Conservation (phyloP, 495 filamentous ascomycete genomes). For the Neurospora discreta region DNA sequence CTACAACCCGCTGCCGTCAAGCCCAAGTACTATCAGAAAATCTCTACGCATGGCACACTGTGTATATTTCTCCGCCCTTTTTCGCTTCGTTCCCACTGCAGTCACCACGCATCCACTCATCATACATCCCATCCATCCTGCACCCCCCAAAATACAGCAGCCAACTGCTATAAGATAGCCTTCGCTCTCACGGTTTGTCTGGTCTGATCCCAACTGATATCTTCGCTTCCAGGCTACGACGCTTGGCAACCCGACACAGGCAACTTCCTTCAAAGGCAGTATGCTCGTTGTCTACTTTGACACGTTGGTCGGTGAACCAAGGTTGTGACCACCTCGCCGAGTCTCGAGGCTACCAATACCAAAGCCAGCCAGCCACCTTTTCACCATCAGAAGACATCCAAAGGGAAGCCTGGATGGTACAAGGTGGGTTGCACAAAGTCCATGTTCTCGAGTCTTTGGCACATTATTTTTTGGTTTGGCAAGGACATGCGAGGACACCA, state of each 20-base stretch:
- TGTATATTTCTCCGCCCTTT: neutral
- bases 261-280: neutral
- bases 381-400: neutral
- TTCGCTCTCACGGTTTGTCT: neutral
- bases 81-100: neutral
- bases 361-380: neutral
- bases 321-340: neutral
- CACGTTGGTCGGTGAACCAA: neutral
- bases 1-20: neutral
- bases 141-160: neutral
- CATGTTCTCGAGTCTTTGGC: neutral
- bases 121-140: neutral
- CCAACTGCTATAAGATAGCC: neutral
- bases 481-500: neutral
- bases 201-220: neutral
- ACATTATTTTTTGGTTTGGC: neutral
- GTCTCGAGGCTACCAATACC: neutral
- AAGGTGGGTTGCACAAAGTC: neutral
- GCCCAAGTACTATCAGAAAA: neutral
- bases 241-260: neutral
- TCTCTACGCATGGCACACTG: neutral
- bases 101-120: neutral
- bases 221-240: neutral
- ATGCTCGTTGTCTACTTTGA: neutral
- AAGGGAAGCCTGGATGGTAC: neutral